These are phyloP conservation scores for Coemansia sp. DNA, from an alignment of 192 early-diverging fungal species.

Conservation along the genomic window DNA sequence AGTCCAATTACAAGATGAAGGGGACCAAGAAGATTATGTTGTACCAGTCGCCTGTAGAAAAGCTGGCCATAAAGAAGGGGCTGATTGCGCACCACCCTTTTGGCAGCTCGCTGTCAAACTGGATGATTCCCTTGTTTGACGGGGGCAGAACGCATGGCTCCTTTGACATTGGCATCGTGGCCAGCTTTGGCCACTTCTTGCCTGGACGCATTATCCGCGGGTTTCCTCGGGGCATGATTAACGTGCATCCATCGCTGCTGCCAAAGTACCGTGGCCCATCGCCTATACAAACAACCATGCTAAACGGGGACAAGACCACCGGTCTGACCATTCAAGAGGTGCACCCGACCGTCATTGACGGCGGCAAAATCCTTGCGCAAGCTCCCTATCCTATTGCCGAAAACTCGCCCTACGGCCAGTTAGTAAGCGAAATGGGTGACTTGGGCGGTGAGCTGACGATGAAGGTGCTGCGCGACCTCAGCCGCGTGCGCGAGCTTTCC, in stretches of 20 bases:
- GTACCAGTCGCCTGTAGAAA: constrained; percentile 11
- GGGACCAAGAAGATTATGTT: constrained; percentile 4
- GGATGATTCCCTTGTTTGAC: constrained; percentile 8
- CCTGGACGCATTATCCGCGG: constrained; percentile 63
- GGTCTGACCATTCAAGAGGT: constrained; percentile 88
- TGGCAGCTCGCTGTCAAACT: background rate
- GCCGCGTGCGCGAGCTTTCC: constrained; percentile 48
- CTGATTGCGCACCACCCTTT: constrained; percentile 1
- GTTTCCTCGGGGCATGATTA: constrained; percentile 69
- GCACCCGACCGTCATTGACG: constrained; percentile 74
- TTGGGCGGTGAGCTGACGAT: constrained; percentile 14
- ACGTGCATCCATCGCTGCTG: constrained; percentile 91
- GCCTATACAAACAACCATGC: constrained; percentile 79
- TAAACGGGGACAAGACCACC: constrained; percentile 66
- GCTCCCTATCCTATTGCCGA: constrained; percentile 3
- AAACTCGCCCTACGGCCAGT: background rate
- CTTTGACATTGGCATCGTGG: constrained; percentile 86
- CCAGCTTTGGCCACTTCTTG: constrained; percentile 90
- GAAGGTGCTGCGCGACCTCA: constrained; percentile 15
- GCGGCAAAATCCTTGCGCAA: constrained; percentile 76
- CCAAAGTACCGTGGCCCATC: constrained; percentile 92
- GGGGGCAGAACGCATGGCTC: background rate
- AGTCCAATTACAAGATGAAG: constrained; percentile 2
- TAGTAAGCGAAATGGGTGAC: constrained; percentile 12
- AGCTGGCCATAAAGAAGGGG: background rate